Evolutionary conservation across 2,329 filamentous ascomycete genomes (phyloP), one percentile per base, ranked within the genome.

Genomic region (Scedosporium minutisporum): DNA sequence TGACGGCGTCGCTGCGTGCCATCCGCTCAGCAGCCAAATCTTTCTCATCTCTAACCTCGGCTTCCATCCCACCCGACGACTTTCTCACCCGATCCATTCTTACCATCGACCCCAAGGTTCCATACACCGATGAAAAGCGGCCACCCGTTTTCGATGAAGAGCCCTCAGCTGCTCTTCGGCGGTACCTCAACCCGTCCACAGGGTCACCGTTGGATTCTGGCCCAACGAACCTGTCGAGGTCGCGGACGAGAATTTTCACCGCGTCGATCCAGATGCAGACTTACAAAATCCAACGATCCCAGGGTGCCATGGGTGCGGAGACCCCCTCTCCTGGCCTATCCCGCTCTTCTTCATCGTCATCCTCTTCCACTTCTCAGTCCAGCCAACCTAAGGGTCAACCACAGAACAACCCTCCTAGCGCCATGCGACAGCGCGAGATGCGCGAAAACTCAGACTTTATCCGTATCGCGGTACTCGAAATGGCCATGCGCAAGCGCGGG

Each of bases 241-340:
- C 72, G 21, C 44, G 6, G 14, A 27, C 23, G 25, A 73, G 76
- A 64, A 75, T 76, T 61, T 88, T 83, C 68, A 87, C 84, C 14
- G 85, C 86, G 27, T 88, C 86, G 1, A 88, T 89, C 64, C 86
- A 88, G 70, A 87, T 89, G 86, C 85, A 87, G 69, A 89, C 86
- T 0, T 89, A 89, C 76, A 85, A 84, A 69, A 79, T 85, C 41
- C 80, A 80, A 68, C 78, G 78, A 42, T 80, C 78, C 29, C 77
- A 75, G 65, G 48, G n/a, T 27, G n/a, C 48, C n/a, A 53, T 53
- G 48, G 23, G 48, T 53, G 75, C 74, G 60, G 67, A 72, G 46
- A 68, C 74, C 23, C 64, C 71, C n/a, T 67, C 60, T 64, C 71
- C 42, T 66, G 14, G 42, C 18, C 21, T 58, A 14, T 53, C 61